Evolutionary conservation across 1,284 basidiomycete genomes (phyloP), one percentile per base, ranked within the genome.

Genomic region (Athelia psychrophila): DNA sequence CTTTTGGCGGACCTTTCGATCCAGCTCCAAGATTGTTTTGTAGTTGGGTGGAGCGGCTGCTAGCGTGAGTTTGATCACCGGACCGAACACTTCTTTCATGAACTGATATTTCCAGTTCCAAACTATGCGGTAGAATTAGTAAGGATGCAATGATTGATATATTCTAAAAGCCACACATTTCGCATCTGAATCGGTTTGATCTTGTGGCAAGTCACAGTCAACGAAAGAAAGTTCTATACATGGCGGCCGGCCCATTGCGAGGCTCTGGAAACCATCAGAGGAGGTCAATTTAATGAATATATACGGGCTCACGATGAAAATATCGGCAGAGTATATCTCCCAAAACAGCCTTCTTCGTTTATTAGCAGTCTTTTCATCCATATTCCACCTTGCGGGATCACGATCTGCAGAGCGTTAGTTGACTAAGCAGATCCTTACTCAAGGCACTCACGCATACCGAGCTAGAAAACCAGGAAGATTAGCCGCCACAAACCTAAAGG

Each of bases 341-440:
- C n/a, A n/a, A n/a, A n/a, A n/a, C n/a, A n/a, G n/a, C n/a, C n/a
- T n/a, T n/a, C n/a, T n/a, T n/a, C n/a, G n/a, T n/a, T n/a, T n/a
- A n/a, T n/a, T n/a, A n/a, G n/a, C n/a, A n/a, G n/a, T n/a, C n/a
- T n/a, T n/a, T n/a, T n/a, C n/a, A n/a, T n/a, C n/a, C n/a, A n/a
- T n/a, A n/a, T n/a, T n/a, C n/a, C n/a, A n/a, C n/a, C n/a, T n/a
- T n/a, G n/a, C n/a, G n/a, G n/a, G n/a, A n/a, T n/a, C n/a, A n/a
- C n/a, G n/a, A 84, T 79, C 82, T 85, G 56, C 84, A 86, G 9
- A 86, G 64, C 9, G 64, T 62, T 40, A 83, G 73, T 51, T 83
- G 72, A 40, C 80, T 68, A 56, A 84, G 75, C n/a, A 81, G 74
- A 10, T 70, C 76, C 61, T 79, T 81, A 49, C 32, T 25, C 18